phyloP scores from a whole-genome alignment of 225 moss, liverwort and hornwort species.

The Lunularia cruciata region DNA sequence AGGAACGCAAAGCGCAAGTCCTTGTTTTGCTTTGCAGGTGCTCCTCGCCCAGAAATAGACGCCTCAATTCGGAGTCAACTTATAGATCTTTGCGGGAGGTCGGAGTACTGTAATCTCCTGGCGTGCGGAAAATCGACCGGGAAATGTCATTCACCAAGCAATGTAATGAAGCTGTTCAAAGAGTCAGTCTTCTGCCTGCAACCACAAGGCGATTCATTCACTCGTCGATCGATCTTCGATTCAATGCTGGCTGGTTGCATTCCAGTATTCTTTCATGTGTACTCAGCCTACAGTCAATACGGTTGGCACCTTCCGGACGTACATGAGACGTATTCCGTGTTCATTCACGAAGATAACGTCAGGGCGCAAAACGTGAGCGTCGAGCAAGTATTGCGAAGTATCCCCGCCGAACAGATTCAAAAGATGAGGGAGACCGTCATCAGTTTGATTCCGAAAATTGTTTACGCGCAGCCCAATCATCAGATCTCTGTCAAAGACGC shows the following conservation, averaged over 20 bases:
- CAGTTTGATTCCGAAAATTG: constrained; percentile 57
- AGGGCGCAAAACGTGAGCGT: constrained; percentile 39
- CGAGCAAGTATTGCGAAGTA: constrained; percentile 46
- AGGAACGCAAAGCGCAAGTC: constrained; percentile 31
- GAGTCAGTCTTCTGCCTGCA: constrained; percentile 81
- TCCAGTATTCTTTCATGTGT: constrained; percentile 75
- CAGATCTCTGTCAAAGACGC: constrained; percentile 53
- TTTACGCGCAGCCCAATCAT: constrained; percentile 55
- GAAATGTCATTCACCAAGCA: constrained; percentile 42
- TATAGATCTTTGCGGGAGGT: constrained; percentile 57
- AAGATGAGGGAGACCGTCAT: constrained; percentile 65
- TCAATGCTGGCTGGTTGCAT: constrained; percentile 90
- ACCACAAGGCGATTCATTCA: constrained; percentile 79
- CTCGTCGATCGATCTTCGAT: constrained; percentile 78
- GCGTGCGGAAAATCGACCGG: constrained; percentile 44
- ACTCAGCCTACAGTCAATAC: constrained; percentile 77
- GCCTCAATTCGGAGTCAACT: constrained; percentile 59
- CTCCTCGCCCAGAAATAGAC: constrained; percentile 49
- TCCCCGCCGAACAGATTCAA: constrained; percentile 44
- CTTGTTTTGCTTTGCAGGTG: constrained; percentile 82
- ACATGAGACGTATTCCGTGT: constrained; percentile 59
- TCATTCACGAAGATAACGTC: constrained; percentile 47
- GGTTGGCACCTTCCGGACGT: constrained; percentile 70
- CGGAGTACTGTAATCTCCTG: constrained; percentile 52
- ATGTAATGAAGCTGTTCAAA: constrained; percentile 73